Conservation (phyloP, 179 eudicot species). For the Silene noctiflora region DNA sequence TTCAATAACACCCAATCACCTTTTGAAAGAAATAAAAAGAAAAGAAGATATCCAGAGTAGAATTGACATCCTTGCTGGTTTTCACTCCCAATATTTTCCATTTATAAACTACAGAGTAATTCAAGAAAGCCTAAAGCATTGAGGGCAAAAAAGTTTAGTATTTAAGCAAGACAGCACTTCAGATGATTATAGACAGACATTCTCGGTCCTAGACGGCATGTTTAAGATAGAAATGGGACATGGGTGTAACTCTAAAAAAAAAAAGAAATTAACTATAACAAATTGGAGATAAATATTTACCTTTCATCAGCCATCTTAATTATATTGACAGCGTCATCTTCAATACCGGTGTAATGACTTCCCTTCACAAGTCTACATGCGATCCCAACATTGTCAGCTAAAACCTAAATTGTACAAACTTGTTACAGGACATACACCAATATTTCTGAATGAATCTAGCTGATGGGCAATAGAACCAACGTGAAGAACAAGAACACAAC, state of each 20-base stretch:
- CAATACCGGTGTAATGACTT: constrained; percentile 87
- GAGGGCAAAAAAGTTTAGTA: background rate
- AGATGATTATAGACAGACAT: background rate
- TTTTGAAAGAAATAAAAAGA: background rate
- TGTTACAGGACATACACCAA: constrained; percentile 21
- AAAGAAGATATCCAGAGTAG: background rate
- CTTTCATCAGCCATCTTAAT: constrained; percentile 76
- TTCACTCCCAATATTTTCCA: background rate
- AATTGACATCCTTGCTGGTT: background rate
- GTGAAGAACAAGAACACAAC: constrained; percentile 5
- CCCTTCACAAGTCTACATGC: constrained; percentile 91
- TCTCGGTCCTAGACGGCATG: constrained; percentile 4
- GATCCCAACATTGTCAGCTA: constrained; percentile 90
- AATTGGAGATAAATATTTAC: constrained; percentile 27
- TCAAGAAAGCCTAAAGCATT: background rate
- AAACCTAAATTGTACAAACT: constrained; percentile 45
- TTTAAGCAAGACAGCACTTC: constrained; percentile 1
- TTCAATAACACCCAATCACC: background rate
- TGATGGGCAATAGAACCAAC: background rate
- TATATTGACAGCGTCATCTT: constrained; percentile 91
- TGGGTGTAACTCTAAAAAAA: background rate
- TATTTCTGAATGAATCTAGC: constrained; percentile 10
- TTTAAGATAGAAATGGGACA: background rate
- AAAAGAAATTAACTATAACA: constrained; percentile 4
- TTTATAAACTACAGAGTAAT: background rate